Base-by-base conservation (phyloP, 345 rosid species). In the Euphorbia peplus region DNA sequence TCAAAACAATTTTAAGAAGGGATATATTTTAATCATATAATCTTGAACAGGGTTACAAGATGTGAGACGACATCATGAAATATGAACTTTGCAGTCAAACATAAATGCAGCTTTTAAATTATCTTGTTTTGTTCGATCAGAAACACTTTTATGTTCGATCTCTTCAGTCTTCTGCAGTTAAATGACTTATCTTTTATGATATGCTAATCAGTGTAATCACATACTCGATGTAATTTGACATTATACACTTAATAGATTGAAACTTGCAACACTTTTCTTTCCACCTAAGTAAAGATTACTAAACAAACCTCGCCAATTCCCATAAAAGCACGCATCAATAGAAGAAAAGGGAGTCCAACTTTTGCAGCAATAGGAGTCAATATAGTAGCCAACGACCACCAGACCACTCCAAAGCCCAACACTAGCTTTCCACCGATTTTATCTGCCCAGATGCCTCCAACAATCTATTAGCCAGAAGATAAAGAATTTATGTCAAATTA, bases 361-460 rank as follows among this genome's bases (percentile, higher is more conserved):
- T 47, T 88, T 13, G 98, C 98, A 69, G 98, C 97, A 75, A 93
- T 78, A 50, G 98, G 98, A n/a, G 98, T 93, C 90, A 93, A 78
- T 52, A 91, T 19, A 2, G 98, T 93, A 64, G 98, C 97, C 28
- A 87, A 0, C 21, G 98, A 91, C 97, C 97, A 93, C 97, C 98
- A 93, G 67, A 93, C 79, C 55, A 91, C 98, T 76, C 98, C 98
- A 83, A 88, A 89, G 60, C 97, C 97, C 70, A 93, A 74, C 48
- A 93, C 98, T 60, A 76, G 74, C 85, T 93, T 93, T 54, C 98
- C 98, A 15, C 98, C 97, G 78, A 88, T 44, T 80, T 89, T 91
- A 81, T 93, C 98, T 67, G 98, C 98, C 98, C 96, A 91, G 60
- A 93, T 93, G 66, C 98, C 98, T 79, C 98, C 98, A 68, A 86